phyloP scores from a whole-genome alignment of 352 stramenopile species.

The Phytophthora pseudosyringae region DNA sequence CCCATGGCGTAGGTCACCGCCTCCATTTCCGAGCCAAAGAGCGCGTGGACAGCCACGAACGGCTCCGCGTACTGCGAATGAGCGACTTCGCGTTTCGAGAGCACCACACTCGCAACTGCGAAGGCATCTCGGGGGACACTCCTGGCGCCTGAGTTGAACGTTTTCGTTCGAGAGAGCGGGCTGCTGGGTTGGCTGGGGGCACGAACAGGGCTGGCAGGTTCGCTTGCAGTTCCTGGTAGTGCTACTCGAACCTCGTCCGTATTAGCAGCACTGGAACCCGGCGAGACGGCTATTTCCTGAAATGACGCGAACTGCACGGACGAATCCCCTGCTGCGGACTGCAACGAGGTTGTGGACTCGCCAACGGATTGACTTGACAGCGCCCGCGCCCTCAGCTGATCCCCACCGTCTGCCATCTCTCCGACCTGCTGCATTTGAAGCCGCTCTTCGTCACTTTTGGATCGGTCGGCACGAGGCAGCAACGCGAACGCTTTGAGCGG shows the following conservation, averaged over 20 bases:
- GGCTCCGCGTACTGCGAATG: slow-evolving; percentile 54
- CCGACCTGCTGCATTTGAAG: slow-evolving; percentile 40
- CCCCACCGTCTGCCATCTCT: slow-evolving; percentile 10
- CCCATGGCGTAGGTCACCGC: slow-evolving; percentile 53
- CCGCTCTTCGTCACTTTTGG: slow-evolving; percentile 36
- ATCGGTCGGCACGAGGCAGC: slow-evolving; percentile 35
- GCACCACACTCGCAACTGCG: slow-evolving; percentile 60
- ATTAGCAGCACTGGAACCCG: neutral
- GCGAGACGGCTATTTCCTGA: slow-evolving; percentile 33
- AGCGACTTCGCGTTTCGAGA: slow-evolving; percentile 53
- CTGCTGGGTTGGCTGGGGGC: slow-evolving; percentile 11
- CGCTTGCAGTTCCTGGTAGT: slow-evolving; percentile 4
- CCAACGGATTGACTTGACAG: slow-evolving; percentile 8
- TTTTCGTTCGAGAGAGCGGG: slow-evolving; percentile 11
- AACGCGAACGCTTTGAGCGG: slow-evolving; percentile 50
- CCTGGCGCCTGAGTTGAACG: neutral
- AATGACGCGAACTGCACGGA: slow-evolving; percentile 46
- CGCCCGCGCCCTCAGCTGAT: neutral
- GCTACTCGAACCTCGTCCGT: neutral
- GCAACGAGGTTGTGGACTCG: slow-evolving; percentile 18
- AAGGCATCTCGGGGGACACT: slow-evolving; percentile 33
- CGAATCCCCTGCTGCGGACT: slow-evolving; percentile 2
- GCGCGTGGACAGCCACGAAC: slow-evolving; percentile 55
- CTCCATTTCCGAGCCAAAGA: slow-evolving; percentile 54
- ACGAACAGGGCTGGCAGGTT: neutral